phyloP scores from a whole-genome alignment of 2,329 filamentous ascomycete genomes.

The Penicillium paneum region DNA sequence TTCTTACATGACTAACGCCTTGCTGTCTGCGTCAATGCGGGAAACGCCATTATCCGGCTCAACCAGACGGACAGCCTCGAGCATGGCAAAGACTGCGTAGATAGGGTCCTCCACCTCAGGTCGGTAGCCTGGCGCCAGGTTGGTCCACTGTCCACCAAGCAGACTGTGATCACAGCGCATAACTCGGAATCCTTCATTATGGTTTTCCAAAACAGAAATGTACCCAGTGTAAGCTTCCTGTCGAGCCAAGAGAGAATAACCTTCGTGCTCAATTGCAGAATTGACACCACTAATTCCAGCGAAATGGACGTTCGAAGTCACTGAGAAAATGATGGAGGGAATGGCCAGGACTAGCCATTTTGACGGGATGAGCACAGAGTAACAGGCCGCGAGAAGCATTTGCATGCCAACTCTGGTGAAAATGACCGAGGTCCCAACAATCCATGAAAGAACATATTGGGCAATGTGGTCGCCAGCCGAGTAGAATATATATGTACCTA shows the following conservation, averaged over 20 bases:
- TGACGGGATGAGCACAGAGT: slow-evolving; percentile 66
- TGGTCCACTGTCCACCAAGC: slow-evolving; percentile 85
- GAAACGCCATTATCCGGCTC: slow-evolving; percentile 48
- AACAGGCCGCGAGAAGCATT: slow-evolving; percentile 62
- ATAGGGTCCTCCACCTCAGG: slow-evolving; percentile 74
- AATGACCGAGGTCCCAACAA: slow-evolving; percentile 61
- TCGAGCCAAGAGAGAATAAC: slow-evolving; percentile 75
- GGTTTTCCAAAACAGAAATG: slow-evolving; percentile 80
- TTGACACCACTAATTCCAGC: slow-evolving; percentile 64
- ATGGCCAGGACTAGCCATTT: slow-evolving; percentile 64
- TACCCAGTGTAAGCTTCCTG: slow-evolving; percentile 88
- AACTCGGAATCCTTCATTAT: slow-evolving; percentile 67
- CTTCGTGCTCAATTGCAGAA: slow-evolving; percentile 58
- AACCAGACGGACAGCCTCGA: slow-evolving; percentile 84
- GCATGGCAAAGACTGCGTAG: slow-evolving; percentile 92
- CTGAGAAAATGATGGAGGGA: slow-evolving; percentile 64
- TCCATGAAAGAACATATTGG: slow-evolving; percentile 41
- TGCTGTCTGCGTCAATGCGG: slow-evolving; percentile 62
- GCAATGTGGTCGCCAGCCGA: slow-evolving; percentile 47
- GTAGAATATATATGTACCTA: slow-evolving; percentile 65
- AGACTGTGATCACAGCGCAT: slow-evolving; percentile 93
- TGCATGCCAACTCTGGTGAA: slow-evolving; percentile 72
- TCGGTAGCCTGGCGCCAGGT: slow-evolving; percentile 47
- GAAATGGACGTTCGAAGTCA: slow-evolving; percentile 71
- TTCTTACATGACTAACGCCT: slow-evolving; percentile 78